Evolutionary conservation across 768 basidiomycete genomes (phyloP), one percentile per base, ranked within the genome.

Genomic region (Lactarius quietus): DNA sequence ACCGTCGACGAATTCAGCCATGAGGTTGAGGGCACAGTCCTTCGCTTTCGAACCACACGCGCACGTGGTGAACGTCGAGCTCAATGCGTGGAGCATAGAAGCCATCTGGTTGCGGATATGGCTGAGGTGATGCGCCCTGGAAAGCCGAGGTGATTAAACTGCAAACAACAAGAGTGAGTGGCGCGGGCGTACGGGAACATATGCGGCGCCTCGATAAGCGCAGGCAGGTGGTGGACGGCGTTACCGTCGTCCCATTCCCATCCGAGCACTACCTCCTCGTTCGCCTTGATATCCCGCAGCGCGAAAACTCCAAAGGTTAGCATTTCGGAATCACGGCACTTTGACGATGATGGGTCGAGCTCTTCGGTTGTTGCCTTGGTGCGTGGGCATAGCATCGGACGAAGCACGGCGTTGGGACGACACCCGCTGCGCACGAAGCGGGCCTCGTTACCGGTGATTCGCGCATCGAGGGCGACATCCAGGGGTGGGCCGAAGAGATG

Each of bases 171-270:
- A 15, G 33, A 12, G 28, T 52, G 39, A 12, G 51, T 57, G 60
- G 38, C 48, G 84, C 84, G 29, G n/a, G 29, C 65, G 76, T 74
- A 87, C 87, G 82, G 79, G 70, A 87, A 86, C 63, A 82, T 70
- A 64, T 80, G 76, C 6, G 86, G 84, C 6, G 81, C 75, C 70
- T 85, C 77, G 63, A 92, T 78, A 58, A 91, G 75, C 9, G 86
- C 85, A n/a, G 86, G 90, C 1, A 93, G 78, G 66, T 81, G 78
- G 75, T 96, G 95, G 0, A 95, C 84, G 1, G 88, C 86, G 72
- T 93, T 90, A 2, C 86, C 86, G 71, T 98, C 95, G 70, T 98
- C 95, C 95, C 95, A 98, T 73, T 97, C 94, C 94, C 95, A 98
- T 0, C 90, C 90, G 0, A 98, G 76, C 0, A 95, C 86, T 23